Base-by-base conservation (phyloP, 139 green algal species). In the Chlorella sorokiniana region DNA sequence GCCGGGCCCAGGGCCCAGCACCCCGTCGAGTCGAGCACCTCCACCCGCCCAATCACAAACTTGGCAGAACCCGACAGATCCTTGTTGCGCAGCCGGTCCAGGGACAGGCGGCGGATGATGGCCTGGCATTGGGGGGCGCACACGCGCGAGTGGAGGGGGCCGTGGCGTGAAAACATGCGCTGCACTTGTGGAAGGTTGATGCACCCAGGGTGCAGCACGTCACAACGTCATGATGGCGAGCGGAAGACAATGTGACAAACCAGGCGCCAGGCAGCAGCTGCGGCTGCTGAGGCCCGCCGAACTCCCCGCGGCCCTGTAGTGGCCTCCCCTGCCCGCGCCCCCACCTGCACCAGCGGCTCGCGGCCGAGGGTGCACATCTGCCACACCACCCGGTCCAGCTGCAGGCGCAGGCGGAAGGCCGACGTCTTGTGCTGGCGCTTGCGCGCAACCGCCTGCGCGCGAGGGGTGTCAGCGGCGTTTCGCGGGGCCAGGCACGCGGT, bases 51-150 rank as follows among this genome's bases (percentile, higher is more conserved):
- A n/a, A 92, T 85, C 40, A 84, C 79, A 61, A 92, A 87, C 81
- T 89, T 91, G 79, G 73, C 84, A 44, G 42, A 87, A 61, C 88
- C 86, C 31, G 89, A 90, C 23, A 81, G 62, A 76, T 91, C 87
- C 56, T 65, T 78, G 77, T 90, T 86, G 62, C 81, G 65, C 25
- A 74, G 56, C 62, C 64, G 84, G 72, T 87, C 84, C 63, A 92
- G 73, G 20, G 75, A 54, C 33, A 91, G 52, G 38, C 78, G 73
- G 3, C 59, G 54, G n/a, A 92, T 63, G 23, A 64, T 56, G 4
- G 80, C 75, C 82, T 88, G 78, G 52, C 5, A 23, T 9, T 61
- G 52, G 25, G 52, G 25, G 23, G 54, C 54, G 31, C 4, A 4
- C 54, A 63, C 7, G 27, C 7, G n/a, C 52, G 25, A n/a, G 59